Evolutionary conservation across 805 yeast species (phyloP).

Genomic region (Yarrowia keelungensis): DNA sequence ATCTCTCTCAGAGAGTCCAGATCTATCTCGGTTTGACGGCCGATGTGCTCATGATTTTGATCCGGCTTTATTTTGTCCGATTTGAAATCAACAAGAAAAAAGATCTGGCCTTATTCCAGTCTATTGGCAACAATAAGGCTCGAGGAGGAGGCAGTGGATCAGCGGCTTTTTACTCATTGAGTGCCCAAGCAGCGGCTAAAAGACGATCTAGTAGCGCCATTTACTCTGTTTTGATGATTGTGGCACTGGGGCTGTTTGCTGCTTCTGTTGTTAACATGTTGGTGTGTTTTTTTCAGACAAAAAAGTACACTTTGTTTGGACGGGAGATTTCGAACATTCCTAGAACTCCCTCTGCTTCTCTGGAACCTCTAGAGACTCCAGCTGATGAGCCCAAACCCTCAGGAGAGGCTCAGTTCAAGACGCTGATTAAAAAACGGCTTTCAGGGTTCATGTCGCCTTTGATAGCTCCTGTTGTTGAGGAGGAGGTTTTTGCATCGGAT

Average conservation of each 20-base stretch:
- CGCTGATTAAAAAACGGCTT: conserved; percentile 5
- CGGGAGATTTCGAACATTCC: conserved; percentile 42
- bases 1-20: conserved; percentile 17
- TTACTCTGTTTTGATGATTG: conserved; percentile 13
- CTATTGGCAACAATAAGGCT: conserved; percentile 7
- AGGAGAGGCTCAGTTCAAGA: conserved; percentile 18
- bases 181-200: conserved; percentile 32
- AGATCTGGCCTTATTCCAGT: conserved; percentile 1
- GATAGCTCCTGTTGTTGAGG: background rate
- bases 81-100: conserved; percentile 9
- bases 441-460: conserved; percentile 16
- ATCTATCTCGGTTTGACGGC: conserved; percentile 22
- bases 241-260: conserved; percentile 35
- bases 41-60: conserved; percentile 5
- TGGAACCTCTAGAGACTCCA: conserved; percentile 16
- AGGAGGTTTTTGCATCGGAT: too few species aligned
- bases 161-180: conserved; percentile 1
- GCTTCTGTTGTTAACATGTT: conserved; percentile 41
- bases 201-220: conserved; percentile 13
- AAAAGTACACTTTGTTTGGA: conserved; percentile 44
- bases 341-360: conserved; percentile 45
- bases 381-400: conserved; percentile 31
- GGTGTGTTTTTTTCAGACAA: conserved; percentile 39
- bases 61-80: conserved; percentile 26
- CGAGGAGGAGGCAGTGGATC: background rate